These are phyloP conservation scores for Pisolithus microcarpus DNA, from an alignment of 768 basidiomycete species.

Conservation along the genomic window DNA sequence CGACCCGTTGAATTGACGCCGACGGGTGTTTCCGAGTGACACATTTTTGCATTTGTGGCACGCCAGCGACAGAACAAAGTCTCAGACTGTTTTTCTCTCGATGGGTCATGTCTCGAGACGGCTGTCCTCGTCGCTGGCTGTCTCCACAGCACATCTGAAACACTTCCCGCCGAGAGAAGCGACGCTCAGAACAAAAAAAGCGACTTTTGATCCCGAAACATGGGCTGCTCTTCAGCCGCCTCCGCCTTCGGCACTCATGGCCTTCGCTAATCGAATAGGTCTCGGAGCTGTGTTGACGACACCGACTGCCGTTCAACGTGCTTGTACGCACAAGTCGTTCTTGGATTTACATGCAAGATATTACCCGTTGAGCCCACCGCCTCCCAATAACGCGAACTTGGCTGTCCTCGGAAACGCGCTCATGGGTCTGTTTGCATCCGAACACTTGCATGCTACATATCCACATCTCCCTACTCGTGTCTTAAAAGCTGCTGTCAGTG, in stretches of 20 bases:
- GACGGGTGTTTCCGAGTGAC: no score
- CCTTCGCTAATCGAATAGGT: constrained; percentile 56
- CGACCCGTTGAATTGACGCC: no score
- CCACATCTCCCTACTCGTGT: constrained; percentile 91
- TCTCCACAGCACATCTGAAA: no score
- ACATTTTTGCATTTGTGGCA: no score
- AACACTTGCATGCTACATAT: constrained; percentile 49
- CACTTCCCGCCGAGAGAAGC: no score
- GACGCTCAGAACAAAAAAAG: no score
- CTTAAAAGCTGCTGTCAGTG: constrained; percentile 84
- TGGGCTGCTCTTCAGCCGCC: constrained; percentile 65
- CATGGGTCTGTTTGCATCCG: constrained; percentile 78
- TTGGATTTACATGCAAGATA: constrained; percentile 47
- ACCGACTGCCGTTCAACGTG: constrained; percentile 45
- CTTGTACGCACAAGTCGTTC: constrained; percentile 75
- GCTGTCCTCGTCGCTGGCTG: constrained; percentile 29
- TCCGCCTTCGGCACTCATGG: constrained; percentile 56
- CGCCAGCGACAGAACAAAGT: background rate
- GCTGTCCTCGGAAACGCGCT: constrained; percentile 72
- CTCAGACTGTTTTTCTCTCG: constrained; percentile 6
- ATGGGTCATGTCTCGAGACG: constrained; percentile 61
- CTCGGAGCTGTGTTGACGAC: constrained; percentile 46
- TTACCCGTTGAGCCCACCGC: constrained; percentile 42
- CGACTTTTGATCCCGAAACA: constrained; percentile 32
- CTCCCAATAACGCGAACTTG: constrained; percentile 65